These are phyloP conservation scores for Grigorovia jiainica DNA, from an alignment of 805 yeast species.

Conservation along the genomic window DNA sequence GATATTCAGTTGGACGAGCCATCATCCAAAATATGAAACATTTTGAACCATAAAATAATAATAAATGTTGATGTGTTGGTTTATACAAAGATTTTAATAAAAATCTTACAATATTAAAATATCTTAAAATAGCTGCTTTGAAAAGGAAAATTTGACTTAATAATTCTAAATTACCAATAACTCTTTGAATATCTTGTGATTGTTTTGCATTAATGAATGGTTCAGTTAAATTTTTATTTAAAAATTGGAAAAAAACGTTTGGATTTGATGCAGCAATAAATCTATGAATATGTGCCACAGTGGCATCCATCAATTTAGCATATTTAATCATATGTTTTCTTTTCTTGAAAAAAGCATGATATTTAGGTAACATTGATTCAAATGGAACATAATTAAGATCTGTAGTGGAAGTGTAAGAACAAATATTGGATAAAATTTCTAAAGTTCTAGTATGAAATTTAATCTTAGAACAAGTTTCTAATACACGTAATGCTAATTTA, in stretches of 20 bases:
- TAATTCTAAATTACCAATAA: slow-evolving; percentile 33
- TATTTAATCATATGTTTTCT: slow-evolving; percentile 5
- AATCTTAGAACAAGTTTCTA: slow-evolving; percentile 23
- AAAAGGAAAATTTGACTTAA: slow-evolving; percentile 36
- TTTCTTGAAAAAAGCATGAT: slow-evolving; percentile 12
- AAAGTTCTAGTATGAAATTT: slow-evolving; percentile 27
- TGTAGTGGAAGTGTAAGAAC: slow-evolving; percentile 8
- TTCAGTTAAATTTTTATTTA: slow-evolving; percentile 7
- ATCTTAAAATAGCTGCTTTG: slow-evolving; percentile 28
- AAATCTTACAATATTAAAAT: slow-evolving; percentile 33
- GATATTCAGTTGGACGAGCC: slow-evolving; percentile 39
- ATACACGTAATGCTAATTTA: slow-evolving; percentile 20
- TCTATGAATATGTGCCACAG: slow-evolving; percentile 29
- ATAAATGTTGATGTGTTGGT: slow-evolving; percentile 37
- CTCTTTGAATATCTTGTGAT: not conserved
- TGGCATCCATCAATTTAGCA: slow-evolving; percentile 12
- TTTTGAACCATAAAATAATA: slow-evolving; percentile 38
- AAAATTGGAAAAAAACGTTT: slow-evolving; percentile 30
- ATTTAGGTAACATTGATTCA: slow-evolving; percentile 11
- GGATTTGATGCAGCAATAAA: slow-evolving; percentile 46
- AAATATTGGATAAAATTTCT: slow-evolving; percentile 27
- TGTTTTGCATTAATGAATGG: slow-evolving; percentile 3
- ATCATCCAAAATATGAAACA: slow-evolving; percentile 41
- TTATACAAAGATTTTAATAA: slow-evolving; percentile 32
- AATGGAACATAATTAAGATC: slow-evolving; percentile 2